Percentiles rank a stretch among this genome's conserved stretches.
Conservation (phyloP, 208 protist genomes). For the Borovskyia barvae region DNA sequence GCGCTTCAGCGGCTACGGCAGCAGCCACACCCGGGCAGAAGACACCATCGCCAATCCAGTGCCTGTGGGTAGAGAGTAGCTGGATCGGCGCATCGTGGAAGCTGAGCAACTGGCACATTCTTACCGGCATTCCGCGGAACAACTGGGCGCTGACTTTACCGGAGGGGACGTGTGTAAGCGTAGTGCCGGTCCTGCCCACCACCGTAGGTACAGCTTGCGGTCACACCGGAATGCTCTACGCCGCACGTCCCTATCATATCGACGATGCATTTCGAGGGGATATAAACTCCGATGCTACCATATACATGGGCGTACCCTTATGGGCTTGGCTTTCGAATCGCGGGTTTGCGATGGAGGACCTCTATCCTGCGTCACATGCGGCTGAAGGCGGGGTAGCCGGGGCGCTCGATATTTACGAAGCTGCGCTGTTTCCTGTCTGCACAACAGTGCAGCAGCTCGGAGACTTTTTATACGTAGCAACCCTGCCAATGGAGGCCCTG, state of each 20-base stretch:
- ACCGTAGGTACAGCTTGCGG: too few relatives aligned
- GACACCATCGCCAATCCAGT: conserved; percentile 1
- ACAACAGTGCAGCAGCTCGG: conserved; percentile 25
- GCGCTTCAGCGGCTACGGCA: background rate
- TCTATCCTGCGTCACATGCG: too few relatives aligned
- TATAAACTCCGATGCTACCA: conserved; percentile 13
- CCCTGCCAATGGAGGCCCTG: conserved; percentile 5
- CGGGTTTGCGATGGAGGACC: conserved; percentile 16
- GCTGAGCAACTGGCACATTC: conserved; percentile 26
- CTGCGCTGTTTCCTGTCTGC: conserved; percentile 37
- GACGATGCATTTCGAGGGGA: conserved; percentile 34
- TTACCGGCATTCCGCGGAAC: conserved; percentile 45
- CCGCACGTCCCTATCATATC: conserved; percentile 42
- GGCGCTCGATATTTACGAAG: conserved; percentile 29
- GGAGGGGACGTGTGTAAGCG: conserved; percentile 23
- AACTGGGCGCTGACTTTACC: conserved; percentile 40
- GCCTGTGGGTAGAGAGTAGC: conserved; percentile 53
- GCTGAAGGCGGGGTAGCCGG: background rate
- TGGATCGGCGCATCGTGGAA: conserved; percentile 26
- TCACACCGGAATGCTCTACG: background rate
- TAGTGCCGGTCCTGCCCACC: conserved; percentile 36
- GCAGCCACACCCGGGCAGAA: background rate
- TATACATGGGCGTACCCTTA: conserved; percentile 32
- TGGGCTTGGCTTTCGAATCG: conserved; percentile 28
- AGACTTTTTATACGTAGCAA: conserved; percentile 26